phyloP scores from a whole-genome alignment of 169 alveolate species.

The Eimeria nieschulzi region DNA sequence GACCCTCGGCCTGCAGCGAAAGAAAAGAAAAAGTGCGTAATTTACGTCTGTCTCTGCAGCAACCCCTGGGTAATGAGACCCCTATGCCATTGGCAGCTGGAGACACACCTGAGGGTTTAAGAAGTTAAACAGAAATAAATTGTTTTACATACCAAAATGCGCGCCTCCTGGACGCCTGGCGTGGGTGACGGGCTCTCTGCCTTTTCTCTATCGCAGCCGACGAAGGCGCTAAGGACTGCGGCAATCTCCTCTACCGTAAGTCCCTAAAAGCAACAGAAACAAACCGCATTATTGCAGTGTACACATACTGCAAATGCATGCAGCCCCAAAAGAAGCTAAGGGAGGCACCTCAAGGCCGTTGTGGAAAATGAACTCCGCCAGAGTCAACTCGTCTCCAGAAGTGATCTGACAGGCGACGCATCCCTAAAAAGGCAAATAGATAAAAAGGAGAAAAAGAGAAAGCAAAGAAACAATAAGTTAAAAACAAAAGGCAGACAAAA shows the following conservation, averaged over 20 bases:
- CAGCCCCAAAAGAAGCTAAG: neutral
- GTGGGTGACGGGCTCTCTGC: conserved; percentile 59
- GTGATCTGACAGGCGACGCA: conserved; percentile 63
- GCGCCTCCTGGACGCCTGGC: conserved; percentile 18
- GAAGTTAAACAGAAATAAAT: neutral
- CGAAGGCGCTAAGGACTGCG: conserved; percentile 56
- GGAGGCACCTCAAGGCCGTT: conserved; percentile 24
- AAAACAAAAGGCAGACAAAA: neutral
- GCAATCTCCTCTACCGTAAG: conserved; percentile 25
- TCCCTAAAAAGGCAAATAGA: conserved; percentile 22
- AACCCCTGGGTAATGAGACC: neutral
- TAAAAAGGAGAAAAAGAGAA: neutral
- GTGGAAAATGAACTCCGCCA: conserved; percentile 43
- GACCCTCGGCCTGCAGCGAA: conserved; percentile 18
- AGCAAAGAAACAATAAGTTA: neutral
- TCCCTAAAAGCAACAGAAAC: neutral
- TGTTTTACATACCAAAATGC: neutral
- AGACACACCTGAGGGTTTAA: neutral
- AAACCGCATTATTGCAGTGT: too few relatives aligned
- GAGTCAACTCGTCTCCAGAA: conserved; percentile 64
- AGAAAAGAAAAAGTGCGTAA: neutral
- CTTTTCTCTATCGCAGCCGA: conserved; percentile 12
- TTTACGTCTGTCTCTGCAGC: neutral
- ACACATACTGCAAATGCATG: neutral
- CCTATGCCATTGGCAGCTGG: too few relatives aligned